A percentile compares a stretch with the other conserved stretches of the same genome.
These are phyloP conservation scores for Mucor lusitanicus DNA, from an alignment of 371 early-diverging fungal genomes.

Conservation along the genomic window DNA sequence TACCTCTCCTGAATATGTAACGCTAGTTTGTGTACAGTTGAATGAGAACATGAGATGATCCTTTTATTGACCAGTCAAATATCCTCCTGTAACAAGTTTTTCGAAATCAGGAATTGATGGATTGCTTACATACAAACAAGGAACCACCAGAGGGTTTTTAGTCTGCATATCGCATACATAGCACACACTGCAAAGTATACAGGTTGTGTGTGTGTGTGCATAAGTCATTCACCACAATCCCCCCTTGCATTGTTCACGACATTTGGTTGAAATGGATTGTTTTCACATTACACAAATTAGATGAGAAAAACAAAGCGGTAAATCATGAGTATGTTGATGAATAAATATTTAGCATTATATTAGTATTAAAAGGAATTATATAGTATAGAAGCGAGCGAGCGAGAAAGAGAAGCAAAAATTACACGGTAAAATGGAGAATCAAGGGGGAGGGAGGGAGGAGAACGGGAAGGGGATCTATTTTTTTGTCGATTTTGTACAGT, in stretches of 20 bases:
- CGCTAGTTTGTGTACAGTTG: not conserved
- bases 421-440: not conserved
- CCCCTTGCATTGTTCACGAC: not conserved
- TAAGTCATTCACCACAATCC: not conserved
- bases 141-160: not conserved
- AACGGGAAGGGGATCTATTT: not conserved
- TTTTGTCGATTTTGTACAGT: not conserved
- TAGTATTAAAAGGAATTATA: not conserved
- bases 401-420: not conserved
- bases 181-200: not conserved
- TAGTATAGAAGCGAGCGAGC: constrained; percentile 1
- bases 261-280: not conserved
- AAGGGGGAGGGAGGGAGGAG: not conserved
- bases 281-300: not conserved
- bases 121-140: not conserved
- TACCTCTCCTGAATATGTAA: not conserved
- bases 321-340: not conserved
- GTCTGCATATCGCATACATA: not conserved
- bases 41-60: not conserved
- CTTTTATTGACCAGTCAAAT: not conserved
- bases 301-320: not conserved
- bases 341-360: not conserved
- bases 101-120: not conserved
- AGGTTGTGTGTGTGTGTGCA: not conserved
- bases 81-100: not conserved